A percentile compares a stretch with the other conserved stretches of the same genome.
Conservation (phyloP, 164 flowering plant genomes). For the Echeveria elegans region DNA sequence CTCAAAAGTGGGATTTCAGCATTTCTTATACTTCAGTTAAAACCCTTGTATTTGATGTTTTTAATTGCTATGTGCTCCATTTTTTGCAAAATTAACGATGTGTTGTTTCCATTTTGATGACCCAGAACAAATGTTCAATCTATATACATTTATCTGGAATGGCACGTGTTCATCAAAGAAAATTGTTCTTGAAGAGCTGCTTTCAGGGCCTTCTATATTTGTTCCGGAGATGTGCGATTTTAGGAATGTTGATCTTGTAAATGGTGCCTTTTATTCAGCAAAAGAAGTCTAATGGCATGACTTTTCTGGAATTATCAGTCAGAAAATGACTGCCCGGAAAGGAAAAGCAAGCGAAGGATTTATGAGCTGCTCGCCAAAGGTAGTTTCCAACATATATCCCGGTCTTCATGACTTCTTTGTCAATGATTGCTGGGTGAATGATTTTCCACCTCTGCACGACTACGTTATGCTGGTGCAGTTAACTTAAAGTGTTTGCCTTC, state of each 20-base stretch:
- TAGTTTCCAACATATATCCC: constrained; percentile 52
- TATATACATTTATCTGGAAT: constrained; percentile 66
- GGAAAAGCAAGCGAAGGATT: constrained; percentile 10
- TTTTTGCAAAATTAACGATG: neutral
- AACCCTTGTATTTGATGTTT: neutral
- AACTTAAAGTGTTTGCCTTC: constrained; percentile 57
- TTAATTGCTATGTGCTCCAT: neutral
- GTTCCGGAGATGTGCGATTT: constrained; percentile 40
- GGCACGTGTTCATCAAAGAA: constrained; percentile 33
- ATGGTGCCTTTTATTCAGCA: constrained; percentile 54
- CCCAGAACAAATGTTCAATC: constrained; percentile 75
- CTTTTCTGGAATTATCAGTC: constrained; percentile 47
- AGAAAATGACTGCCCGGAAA: constrained; percentile 15
- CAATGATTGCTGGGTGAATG: constrained; percentile 56
- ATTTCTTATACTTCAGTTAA: neutral
- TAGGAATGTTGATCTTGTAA: constrained; percentile 41
- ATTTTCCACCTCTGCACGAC: constrained; percentile 42
- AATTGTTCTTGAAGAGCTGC: constrained; percentile 29
- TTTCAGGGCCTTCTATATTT: constrained; percentile 60
- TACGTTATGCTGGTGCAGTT: constrained; percentile 61
- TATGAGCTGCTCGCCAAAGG: constrained; percentile 23
- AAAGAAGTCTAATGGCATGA: constrained; percentile 81
- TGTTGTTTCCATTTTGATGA: neutral
- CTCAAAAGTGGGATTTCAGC: neutral
- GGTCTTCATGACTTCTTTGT: constrained; percentile 75